Conservation (phyloP, 441 rosid species). For the Pelargonium australe region DNA sequence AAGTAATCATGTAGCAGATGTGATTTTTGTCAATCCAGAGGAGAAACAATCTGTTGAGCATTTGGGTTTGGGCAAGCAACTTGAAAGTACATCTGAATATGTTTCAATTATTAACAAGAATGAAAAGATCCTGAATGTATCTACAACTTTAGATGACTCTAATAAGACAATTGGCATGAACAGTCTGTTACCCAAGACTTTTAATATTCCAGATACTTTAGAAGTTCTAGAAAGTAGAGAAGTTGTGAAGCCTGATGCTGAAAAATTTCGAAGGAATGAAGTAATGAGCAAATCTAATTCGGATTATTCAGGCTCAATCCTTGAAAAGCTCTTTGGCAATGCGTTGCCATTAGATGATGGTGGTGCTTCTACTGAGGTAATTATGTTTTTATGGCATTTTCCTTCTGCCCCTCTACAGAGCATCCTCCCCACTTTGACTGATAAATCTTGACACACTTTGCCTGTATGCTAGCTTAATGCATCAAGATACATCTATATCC, state of each 20-base stretch:
- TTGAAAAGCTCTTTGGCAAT: slow-evolving; percentile 68
- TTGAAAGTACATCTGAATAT: slow-evolving; percentile 27
- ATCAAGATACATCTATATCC: neutral
- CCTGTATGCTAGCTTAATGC: neutral
- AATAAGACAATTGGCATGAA: slow-evolving; percentile 29
- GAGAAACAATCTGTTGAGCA: slow-evolving; percentile 30
- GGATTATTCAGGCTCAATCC: slow-evolving; percentile 49
- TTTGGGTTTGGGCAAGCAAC: slow-evolving; percentile 30
- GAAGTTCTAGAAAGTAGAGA: slow-evolving; percentile 32
- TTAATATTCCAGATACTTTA: slow-evolving; percentile 36
- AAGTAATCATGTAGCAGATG: slow-evolving; percentile 35
- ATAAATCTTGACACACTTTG: neutral
- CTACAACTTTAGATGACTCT: slow-evolving; percentile 38
- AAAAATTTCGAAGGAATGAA: slow-evolving; percentile 30
- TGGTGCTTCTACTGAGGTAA: slow-evolving; percentile 59
- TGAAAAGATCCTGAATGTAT: slow-evolving; percentile 29
- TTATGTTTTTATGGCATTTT: slow-evolving; percentile 9
- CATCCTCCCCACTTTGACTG: neutral
- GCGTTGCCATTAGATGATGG: slow-evolving; percentile 46
- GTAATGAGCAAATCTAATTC: slow-evolving; percentile 32
- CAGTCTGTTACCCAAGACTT: slow-evolving; percentile 28
- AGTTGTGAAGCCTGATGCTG: slow-evolving; percentile 36
- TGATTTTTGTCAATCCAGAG: slow-evolving; percentile 33
- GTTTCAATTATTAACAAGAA: slow-evolving; percentile 25
- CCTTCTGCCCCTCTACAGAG: neutral